These are phyloP conservation scores for Trichophyton simii DNA, from an alignment of 2,329 filamentous ascomycete genomes.

Conservation along the genomic window DNA sequence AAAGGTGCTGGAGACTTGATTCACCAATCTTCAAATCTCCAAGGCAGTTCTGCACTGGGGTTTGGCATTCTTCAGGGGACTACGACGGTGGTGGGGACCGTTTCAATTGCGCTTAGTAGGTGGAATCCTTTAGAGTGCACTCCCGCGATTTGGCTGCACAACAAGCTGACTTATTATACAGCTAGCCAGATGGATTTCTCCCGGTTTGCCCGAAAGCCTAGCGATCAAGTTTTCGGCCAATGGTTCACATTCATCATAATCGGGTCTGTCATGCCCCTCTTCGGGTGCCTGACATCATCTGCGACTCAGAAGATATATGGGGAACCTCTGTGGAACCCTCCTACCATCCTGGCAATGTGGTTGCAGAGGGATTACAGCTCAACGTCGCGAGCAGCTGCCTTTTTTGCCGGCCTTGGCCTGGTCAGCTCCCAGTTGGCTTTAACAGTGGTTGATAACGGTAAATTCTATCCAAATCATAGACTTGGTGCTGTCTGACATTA, in stretches of 20 bases:
- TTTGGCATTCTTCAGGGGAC: constrained; percentile 30
- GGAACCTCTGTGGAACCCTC: constrained; percentile 34
- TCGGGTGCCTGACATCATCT: constrained; percentile 27
- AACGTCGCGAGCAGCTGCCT: constrained; percentile 32
- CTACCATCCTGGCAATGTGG: constrained; percentile 29
- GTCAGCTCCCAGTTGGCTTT: constrained; percentile 36
- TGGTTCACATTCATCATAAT: constrained; percentile 17
- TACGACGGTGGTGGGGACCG: constrained; percentile 33
- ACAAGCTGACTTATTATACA: neutral
- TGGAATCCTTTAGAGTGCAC: neutral
- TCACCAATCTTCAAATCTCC: constrained; percentile 2
- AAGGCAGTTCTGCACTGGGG: constrained; percentile 15
- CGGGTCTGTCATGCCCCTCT: neutral
- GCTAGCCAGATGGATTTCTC: constrained; percentile 36
- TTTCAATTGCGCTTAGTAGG: constrained; percentile 32
- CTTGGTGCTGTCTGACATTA: neutral
- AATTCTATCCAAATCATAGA: neutral
- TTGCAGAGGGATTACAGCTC: constrained; percentile 22
- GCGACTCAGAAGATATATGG: constrained; percentile 24
- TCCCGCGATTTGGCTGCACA: neutral
- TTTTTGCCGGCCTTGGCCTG: constrained; percentile 37
- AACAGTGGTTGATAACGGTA: constrained; percentile 28
- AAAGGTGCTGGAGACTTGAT: constrained; percentile 6
- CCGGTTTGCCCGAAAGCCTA: constrained; percentile 30
- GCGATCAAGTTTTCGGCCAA: constrained; percentile 34